phyloP scores from a whole-genome alignment of 2,329 filamentous ascomycete genomes.

The Arthroderma sp. region DNA sequence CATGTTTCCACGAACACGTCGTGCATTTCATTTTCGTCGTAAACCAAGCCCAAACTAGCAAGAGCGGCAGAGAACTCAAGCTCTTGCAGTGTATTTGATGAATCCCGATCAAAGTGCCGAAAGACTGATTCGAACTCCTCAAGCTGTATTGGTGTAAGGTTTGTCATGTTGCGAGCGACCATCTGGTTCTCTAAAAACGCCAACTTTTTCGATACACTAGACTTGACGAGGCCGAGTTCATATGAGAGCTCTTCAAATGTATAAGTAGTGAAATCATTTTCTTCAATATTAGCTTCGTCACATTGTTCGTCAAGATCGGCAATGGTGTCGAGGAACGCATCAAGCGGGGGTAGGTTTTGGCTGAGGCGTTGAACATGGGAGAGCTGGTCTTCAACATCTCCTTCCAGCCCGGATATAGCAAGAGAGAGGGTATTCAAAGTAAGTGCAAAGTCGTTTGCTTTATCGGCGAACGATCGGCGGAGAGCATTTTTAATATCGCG shows the following conservation, averaged over 20 bases:
- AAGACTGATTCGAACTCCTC: slow-evolving; percentile 99
- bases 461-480: slow-evolving; percentile 86
- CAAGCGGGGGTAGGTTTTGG: slow-evolving; percentile 74
- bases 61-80: slow-evolving; percentile 92
- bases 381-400: slow-evolving; percentile 89
- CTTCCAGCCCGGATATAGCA: slow-evolving; percentile 91
- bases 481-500: slow-evolving; percentile 96
- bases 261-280: slow-evolving; percentile 99
- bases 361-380: slow-evolving; percentile 75
- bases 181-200: slow-evolving; percentile 97
- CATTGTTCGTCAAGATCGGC: slow-evolving; percentile 77
- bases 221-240: slow-evolving; percentile 80
- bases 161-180: slow-evolving; percentile 96
- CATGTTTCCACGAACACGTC: slow-evolving; percentile 85
- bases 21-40: slow-evolving; percentile 97
- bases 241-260: slow-evolving; percentile 94
- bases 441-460: slow-evolving; percentile 94
- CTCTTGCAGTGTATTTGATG: slow-evolving; percentile 79
- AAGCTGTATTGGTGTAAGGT: slow-evolving; percentile 91
- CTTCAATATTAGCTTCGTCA: slow-evolving; percentile 92
- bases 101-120: slow-evolving; percentile 89
- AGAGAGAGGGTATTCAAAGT: slow-evolving; percentile 89
- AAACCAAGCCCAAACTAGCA: slow-evolving; percentile 87
- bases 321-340: slow-evolving; percentile 80
- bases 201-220: slow-evolving; percentile 89